Evolutionary conservation across 192 early-diverging fungal genomes (phyloP).

Genomic region (Coemansia sp.): DNA sequence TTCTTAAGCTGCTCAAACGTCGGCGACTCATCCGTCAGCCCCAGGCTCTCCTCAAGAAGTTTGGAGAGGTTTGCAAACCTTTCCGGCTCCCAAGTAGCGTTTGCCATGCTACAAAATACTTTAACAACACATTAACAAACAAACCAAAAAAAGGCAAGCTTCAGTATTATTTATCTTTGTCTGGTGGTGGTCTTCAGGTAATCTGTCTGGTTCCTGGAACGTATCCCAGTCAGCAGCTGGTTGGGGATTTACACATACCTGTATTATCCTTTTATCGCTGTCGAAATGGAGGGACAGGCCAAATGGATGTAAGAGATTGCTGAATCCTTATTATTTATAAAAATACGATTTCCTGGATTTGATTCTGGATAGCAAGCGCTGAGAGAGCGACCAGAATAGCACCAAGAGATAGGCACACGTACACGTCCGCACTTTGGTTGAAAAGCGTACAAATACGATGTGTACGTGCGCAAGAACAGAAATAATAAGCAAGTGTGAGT

Average conservation of each 20-base stretch:
- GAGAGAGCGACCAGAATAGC: background rate
- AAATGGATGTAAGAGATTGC: background rate
- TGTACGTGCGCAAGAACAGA: background rate
- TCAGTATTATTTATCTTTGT: background rate
- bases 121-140: constrained; percentile 7
- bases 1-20: constrained; percentile 38
- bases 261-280: too few relatives aligned
- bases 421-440: background rate
- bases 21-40: constrained; percentile 35
- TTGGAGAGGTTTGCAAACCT: constrained; percentile 46
- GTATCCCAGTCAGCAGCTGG: background rate
- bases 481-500: background rate
- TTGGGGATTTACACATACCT: too few relatives aligned
- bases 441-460: background rate
- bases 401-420: background rate
- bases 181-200: background rate
- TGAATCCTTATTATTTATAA: background rate
- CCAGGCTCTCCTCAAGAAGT: constrained; percentile 40
- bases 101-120: constrained; percentile 32
- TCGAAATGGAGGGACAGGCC: too few relatives aligned
- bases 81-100: constrained; percentile 53
- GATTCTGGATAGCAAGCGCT: background rate
- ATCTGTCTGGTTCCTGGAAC: background rate
- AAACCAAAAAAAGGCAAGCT: constrained; percentile 6
- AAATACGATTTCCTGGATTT: background rate